Base-by-base conservation (phyloP, 352 stramenopile species). In the Phytophthora gonapodyides region DNA sequence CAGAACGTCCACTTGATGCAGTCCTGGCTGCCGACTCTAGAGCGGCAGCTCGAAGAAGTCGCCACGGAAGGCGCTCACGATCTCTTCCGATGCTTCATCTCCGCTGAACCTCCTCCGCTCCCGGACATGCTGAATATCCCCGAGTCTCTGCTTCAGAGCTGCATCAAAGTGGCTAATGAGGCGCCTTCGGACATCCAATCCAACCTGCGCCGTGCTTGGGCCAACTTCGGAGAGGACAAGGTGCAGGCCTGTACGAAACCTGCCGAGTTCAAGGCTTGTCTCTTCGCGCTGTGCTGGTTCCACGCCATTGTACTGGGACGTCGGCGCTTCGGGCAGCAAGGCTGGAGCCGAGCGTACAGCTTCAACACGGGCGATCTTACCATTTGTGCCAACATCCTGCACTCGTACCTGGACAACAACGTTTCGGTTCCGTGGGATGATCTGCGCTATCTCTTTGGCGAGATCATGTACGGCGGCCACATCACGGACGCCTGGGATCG, bases 401-500 rank as follows among this genome's bases (percentile, higher is more conserved):
- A 91, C 49, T 93, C 84, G 51, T 98, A 98, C 69, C 65, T 98
- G 58, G 91, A 98, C 76, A 95, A 94, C 71, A 98, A 97, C 58
- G 65, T 71, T 7, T 81, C 69, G 42, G 89, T 98, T 45, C 94
- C 94, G 11, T 98, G 94, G 94, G 93, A 98, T 70, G 96, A 98
- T 75, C 63, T 98, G 6, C 88, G 96, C 12, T 98, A 98, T 66
- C 89, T 98, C 41, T 98, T 98, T 66, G 94, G 94, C 30, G 94
- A 98, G 71, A 98, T 98, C 75, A 98, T 98, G 94, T 98, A 98
- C 74, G 94, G 94, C 33, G 94, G 94, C 9, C 94, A 98, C 64
- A 98, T 98, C 57, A 98, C 94, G 10, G 94, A 98, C 58, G 89
- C 94, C 9, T 98, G 94, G 94, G 94, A 98, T 73, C 89, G 94